A percentile compares a stretch with the other conserved stretches of the same genome.
Conservation (phyloP, 345 rosid genomes). For the Gossypium rotundifolium region DNA sequence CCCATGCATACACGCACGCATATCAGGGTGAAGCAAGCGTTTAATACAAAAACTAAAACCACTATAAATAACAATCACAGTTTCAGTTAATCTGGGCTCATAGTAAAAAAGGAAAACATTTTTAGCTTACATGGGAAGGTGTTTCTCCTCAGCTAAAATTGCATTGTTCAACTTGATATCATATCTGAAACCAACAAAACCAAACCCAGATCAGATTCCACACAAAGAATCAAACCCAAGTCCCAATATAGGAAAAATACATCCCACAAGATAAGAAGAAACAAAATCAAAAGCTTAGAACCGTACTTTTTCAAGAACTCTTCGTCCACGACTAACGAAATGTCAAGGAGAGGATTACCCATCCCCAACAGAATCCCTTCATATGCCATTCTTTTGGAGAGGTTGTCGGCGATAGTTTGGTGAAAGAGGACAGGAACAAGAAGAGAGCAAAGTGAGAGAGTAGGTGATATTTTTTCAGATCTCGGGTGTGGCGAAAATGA, state of each 20-base stretch:
- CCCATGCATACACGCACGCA: neutral
- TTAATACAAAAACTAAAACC: neutral
- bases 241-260: neutral
- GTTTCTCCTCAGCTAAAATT: slow-evolving; percentile 96
- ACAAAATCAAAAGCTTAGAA: neutral
- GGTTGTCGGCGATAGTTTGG: neutral
- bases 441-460: neutral
- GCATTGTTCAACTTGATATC: slow-evolving; percentile 84
- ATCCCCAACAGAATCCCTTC: slow-evolving; percentile 73
- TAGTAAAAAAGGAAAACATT: neutral
- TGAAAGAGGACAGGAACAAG: neutral
- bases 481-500: neutral
- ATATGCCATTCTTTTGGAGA: slow-evolving; percentile 39
- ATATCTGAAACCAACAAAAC: slow-evolving; percentile 42
- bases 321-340: slow-evolving; percentile 84
- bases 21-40: neutral
- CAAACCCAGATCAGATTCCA: neutral
- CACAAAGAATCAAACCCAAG: neutral
- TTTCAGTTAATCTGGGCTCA: neutral
- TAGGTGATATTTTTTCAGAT: neutral
- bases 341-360: slow-evolving; percentile 99
- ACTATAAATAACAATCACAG: neutral
- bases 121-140: slow-evolving; percentile 67
- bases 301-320: slow-evolving; percentile 68
- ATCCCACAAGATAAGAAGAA: neutral